Evolutionary conservation across 2,329 filamentous ascomycete genomes (phyloP), one percentile per base, ranked within the genome.

Genomic region (Pezicula radicicola): DNA sequence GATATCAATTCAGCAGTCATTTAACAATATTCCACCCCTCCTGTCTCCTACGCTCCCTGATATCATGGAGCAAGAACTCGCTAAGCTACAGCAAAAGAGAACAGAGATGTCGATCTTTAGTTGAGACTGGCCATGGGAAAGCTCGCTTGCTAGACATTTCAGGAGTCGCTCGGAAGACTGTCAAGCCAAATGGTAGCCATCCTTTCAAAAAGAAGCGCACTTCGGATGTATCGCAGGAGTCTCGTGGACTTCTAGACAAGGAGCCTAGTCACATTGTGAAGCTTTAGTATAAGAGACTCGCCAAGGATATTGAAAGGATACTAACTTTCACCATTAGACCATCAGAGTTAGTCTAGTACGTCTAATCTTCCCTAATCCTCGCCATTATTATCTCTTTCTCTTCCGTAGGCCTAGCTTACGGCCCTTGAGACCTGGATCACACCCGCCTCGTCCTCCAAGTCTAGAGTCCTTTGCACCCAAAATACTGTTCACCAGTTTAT

Each of bases 141-240:
- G 63, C 55, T 41, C 60, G 65, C 18, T 58, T 58, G 40, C 62
- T 62, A 7, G 61, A 65, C 54, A 55, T 65, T 12, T 63, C 61
- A 27, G 65, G 63, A 33, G 65, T 67, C 37, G 65, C 65, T n/a
- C 59, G 60, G 15, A 68, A 67, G 45, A 63, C 61, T 6, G 42
- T 50, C 3, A 58, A 52, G 35, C 55, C 63, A 19, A 66, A 65
- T 36, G 52, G 64, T 54, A 63, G 62, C 19, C 63, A 65, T 51
- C 62, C 63, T 15, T 63, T 63, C 2, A 66, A 65, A 53, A 60
- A 57, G 46, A 19, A 44, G 12, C 41, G 41, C 18, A 25, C 48
- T 21, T 18, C 54, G 25, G 55, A 45, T 13, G 61, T 62, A n/a
- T 57, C 59, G 2, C 59, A 49, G 48, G 61, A 58, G 25, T 27